These are phyloP conservation scores for Lecanoromycetidae sp. DNA, from an alignment of 2,329 filamentous ascomycete species.

Conservation along the genomic window DNA sequence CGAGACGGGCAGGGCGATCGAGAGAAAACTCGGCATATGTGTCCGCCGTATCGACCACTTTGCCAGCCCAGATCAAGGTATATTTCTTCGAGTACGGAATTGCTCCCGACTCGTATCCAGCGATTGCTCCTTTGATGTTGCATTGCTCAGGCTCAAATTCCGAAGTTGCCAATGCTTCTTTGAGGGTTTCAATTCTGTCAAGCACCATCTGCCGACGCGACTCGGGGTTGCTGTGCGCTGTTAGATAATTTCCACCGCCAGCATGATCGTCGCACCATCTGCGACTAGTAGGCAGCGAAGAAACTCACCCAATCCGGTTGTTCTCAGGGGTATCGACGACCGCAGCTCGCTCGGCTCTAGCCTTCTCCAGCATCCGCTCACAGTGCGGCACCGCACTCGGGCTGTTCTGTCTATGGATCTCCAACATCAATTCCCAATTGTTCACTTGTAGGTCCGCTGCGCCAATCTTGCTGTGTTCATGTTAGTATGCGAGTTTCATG, in stretches of 20 bases:
- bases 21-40: not conserved
- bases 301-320: not conserved
- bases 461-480: not conserved
- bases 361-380: not conserved
- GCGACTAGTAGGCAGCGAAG: not conserved
- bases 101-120: not conserved
- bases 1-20: not conserved
- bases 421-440: not conserved
- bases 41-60: not conserved
- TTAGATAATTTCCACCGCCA: not conserved
- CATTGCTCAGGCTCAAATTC: not conserved
- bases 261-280: not conserved
- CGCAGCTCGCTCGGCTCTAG: not conserved
- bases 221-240: not conserved
- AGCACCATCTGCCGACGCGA: not conserved
- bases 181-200: not conserved
- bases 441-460: not conserved
- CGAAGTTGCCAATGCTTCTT: not conserved
- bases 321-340: not conserved
- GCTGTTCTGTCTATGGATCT: not conserved
- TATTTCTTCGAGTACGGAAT: not conserved
- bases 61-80: slow-evolving; percentile 2
- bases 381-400: not conserved
- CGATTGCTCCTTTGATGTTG: not conserved
- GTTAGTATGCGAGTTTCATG: not conserved